Percentiles rank a stretch among this genome's conserved stretches.
Evolutionary conservation across 306 rosid genomes (phyloP).

Genomic region (Quercus glauca): DNA sequence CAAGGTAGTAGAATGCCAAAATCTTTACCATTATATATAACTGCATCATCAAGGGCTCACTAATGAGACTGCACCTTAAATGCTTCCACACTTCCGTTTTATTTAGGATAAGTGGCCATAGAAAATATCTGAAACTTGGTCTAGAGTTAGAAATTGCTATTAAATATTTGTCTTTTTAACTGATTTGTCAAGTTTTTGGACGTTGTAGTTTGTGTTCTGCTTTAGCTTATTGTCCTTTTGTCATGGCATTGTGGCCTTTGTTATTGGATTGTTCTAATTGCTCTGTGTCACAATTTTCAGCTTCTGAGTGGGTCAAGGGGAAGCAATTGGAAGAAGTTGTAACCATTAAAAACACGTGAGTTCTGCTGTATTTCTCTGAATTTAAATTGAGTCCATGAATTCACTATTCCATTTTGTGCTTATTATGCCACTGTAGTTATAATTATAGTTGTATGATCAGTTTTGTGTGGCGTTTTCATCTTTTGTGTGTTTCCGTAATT

Average conservation of each 20-base stretch:
- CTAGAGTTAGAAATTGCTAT: neutral
- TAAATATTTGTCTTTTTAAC: neutral
- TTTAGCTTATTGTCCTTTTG: neutral
- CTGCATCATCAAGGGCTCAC: no score
- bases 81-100: no score
- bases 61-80: no score
- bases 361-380: neutral
- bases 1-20: no score
- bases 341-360: constrained; percentile 73
- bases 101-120: no score
- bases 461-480: neutral
- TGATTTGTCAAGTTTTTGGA: neutral
- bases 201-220: neutral
- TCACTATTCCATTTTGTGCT: neutral
- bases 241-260: neutral
- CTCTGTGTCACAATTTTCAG: constrained; percentile 41
- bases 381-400: neutral
- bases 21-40: no score
- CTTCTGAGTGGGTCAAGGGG: constrained; percentile 96
- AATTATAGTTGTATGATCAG: neutral
- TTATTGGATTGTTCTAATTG: constrained; percentile 15
- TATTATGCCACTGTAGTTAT: neutral
- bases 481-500: neutral
- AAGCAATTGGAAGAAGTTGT: constrained; percentile 81
- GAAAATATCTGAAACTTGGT: no score